Conservation (phyloP, 306 rosid species). For the Luffa acutangula region DNA sequence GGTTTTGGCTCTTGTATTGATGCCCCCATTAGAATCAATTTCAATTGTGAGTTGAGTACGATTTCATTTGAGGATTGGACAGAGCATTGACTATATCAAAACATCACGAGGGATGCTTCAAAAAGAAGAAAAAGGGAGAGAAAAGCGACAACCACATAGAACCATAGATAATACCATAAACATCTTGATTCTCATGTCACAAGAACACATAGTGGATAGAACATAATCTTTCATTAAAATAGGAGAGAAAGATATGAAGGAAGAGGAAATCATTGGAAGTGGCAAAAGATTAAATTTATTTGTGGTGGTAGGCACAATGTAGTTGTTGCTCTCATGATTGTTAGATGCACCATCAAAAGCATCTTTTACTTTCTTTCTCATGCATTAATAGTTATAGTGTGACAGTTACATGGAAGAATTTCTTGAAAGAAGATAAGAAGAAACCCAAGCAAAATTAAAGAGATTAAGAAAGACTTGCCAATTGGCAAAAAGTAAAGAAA, state of each 20-base stretch:
- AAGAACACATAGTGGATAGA: neutral
- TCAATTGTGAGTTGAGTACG: too few species aligned
- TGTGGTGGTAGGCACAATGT: neutral
- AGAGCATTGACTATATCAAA: neutral
- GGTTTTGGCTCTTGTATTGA: neutral
- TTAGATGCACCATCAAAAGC: neutral
- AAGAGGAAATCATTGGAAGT: neutral
- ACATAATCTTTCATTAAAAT: neutral
- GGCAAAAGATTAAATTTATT: neutral
- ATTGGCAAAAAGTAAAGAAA: neutral
- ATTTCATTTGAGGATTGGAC: too few species aligned
- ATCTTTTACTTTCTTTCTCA: neutral
- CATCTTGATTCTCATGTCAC: neutral
- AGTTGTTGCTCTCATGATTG: neutral
- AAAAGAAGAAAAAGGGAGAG: neutral
- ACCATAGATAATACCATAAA: neutral
- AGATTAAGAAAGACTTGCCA: neutral
- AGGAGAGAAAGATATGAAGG: neutral
- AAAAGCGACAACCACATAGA: neutral
- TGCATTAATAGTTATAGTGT: neutral
- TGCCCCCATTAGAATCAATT: too few species aligned
- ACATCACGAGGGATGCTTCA: neutral
- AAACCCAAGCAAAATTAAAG: neutral
- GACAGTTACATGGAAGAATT: neutral
- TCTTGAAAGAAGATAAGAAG: neutral